Base-by-base conservation (phyloP, 805 yeast genomes). In the Ogataea thermomethanolica region DNA sequence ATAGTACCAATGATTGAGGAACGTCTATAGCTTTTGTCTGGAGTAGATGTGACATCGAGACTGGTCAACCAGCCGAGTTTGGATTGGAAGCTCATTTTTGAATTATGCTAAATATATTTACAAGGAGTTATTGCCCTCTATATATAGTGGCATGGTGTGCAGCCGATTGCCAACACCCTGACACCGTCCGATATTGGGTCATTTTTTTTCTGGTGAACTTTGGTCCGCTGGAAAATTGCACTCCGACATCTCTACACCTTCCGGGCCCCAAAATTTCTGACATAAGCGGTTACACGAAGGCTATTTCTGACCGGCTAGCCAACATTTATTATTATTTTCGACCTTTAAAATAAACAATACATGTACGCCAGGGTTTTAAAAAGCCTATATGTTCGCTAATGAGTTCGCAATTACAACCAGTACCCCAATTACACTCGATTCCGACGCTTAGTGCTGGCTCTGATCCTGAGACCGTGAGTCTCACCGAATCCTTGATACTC, bases 1-100 rank as follows among this genome's bases (percentile, higher is more conserved):
- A 93, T 93, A 56, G 99, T 93, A 67, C 98, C 97, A 62, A 93
- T 90, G 71, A 93, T 93, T 50, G 97, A 85, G 48, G 96, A 84
- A 69, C 96, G 88, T 73, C 99, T 89, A 65, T 74, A 74, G 66
- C 78, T 78, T 65, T 78, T 73, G 64, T 84, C 84, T 48, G 95
- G 95, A 58, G 82, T 78, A 53, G 76, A 76, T 53, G 74, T 66
- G 53, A 81, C 75, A 70, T 89, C 81, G 64, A 89, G 79, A 56
- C 78, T 69, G 58, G 87, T 74, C 68, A 90, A 78, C 96, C 96
- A 90, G 62, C 79, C 79, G 64, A 89, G 65, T 69, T 71, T 73
- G 45, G 78, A 72, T 26, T 43, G 42, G 29, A 46, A 23, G 25
- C 55, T 39, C 58, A 53, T 53, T 33, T 21, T 43, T 29, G n/a